These are phyloP conservation scores for Colletotrichum euphorbiae DNA, from an alignment of 2,329 filamentous ascomycete species.

Conservation along the genomic window DNA sequence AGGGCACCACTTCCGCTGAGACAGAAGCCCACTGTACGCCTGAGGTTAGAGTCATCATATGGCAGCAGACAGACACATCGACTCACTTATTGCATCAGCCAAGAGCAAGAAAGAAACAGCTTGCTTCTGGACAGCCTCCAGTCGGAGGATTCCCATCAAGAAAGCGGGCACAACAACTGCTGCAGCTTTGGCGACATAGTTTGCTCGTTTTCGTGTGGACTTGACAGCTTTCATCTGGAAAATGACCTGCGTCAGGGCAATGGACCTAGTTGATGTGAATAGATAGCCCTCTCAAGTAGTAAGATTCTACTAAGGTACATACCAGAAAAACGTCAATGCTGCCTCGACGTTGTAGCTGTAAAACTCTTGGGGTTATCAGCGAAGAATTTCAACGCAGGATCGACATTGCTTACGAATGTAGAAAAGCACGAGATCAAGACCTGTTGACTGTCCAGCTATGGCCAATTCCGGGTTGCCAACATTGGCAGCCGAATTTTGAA, in stretches of 20 bases:
- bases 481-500: slow-evolving; percentile 49
- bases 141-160: slow-evolving; percentile 49
- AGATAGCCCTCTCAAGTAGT: background rate
- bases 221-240: slow-evolving; percentile 48
- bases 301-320: slow-evolving; percentile 22
- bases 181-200: slow-evolving; percentile 48
- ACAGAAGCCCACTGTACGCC: slow-evolving; percentile 51
- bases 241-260: slow-evolving; percentile 51
- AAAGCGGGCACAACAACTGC: slow-evolving; percentile 52
- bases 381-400: background rate
- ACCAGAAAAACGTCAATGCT: slow-evolving; percentile 60
- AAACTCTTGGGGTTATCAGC: slow-evolving; percentile 53
- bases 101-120: slow-evolving; percentile 49
- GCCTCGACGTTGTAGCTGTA: slow-evolving; percentile 64
- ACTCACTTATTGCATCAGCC: slow-evolving; percentile 53
- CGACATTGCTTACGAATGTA: slow-evolving; percentile 57
- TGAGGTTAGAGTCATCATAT: background rate
- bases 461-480: slow-evolving; percentile 54
- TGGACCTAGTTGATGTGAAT: slow-evolving; percentile 46
- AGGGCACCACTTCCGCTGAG: slow-evolving; percentile 51
- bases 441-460: slow-evolving; percentile 55
- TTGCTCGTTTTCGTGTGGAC: slow-evolving; percentile 43
- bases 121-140: slow-evolving; percentile 45
- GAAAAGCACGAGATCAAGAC: slow-evolving; percentile 57
- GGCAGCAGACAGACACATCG: background rate